phyloP scores from a whole-genome alignment of 495 filamentous ascomycete species.

The Penicillium verhagenii region DNA sequence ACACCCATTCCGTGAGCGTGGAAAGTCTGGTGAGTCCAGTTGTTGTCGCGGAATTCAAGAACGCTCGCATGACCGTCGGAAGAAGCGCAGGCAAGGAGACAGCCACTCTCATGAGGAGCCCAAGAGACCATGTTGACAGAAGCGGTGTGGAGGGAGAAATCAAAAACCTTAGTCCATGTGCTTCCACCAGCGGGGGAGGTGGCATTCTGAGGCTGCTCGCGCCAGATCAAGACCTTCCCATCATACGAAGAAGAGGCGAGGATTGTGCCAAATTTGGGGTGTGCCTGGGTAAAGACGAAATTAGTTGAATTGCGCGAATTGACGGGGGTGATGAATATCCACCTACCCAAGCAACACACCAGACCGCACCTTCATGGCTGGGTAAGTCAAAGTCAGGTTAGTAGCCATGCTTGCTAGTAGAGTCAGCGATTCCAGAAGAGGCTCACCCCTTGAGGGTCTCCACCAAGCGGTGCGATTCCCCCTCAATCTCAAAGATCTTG shows the following conservation, averaged over 20 bases:
- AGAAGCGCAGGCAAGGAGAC: slow-evolving; percentile 89
- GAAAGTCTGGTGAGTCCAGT: slow-evolving; percentile 81
- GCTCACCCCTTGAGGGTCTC: slow-evolving; percentile 93
- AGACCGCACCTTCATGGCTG: slow-evolving; percentile 93
- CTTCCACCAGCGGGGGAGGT: slow-evolving; percentile 47
- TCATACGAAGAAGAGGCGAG: slow-evolving; percentile 93
- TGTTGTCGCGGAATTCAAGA: slow-evolving; percentile 93
- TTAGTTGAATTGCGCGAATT: slow-evolving; percentile 16
- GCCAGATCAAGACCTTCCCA: slow-evolving; percentile 98
- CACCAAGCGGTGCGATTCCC: slow-evolving; percentile 82
- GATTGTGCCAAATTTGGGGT: slow-evolving; percentile 98
- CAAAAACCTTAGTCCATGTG: slow-evolving; percentile 79
- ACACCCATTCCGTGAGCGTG: slow-evolving; percentile 89
- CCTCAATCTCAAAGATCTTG: slow-evolving; percentile 98
- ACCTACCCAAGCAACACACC: slow-evolving; percentile 89
- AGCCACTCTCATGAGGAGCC: slow-evolving; percentile 95
- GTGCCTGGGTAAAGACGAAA: slow-evolving; percentile 54
- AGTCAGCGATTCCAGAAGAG: not conserved
- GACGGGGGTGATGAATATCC: not conserved
- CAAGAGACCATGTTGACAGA: slow-evolving; percentile 95
- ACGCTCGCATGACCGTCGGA: slow-evolving; percentile 91
- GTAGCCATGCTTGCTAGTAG: not conserved
- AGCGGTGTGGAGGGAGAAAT: slow-evolving; percentile 87
- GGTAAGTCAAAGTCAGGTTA: slow-evolving; percentile 3
- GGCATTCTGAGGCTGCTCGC: slow-evolving; percentile 65